A percentile compares a stretch with the other conserved stretches of the same genome.
Conservation (phyloP, 2,329 filamentous ascomycete genomes). For the Trichophyton benhamiae region DNA sequence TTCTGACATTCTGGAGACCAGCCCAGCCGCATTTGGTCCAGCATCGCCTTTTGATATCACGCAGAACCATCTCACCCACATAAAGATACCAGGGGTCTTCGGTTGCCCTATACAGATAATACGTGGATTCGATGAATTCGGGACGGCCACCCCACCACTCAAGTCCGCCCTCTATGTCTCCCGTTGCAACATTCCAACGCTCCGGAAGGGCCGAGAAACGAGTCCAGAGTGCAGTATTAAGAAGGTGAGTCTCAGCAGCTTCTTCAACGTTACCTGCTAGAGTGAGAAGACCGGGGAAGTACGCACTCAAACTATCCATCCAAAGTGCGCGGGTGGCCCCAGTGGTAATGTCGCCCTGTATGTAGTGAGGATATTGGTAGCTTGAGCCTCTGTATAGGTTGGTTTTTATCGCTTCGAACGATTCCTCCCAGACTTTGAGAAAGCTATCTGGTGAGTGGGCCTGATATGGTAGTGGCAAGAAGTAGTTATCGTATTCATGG, state of each 20-base stretch:
- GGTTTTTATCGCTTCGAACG: slow-evolving; percentile 74
- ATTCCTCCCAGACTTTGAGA: slow-evolving; percentile 68
- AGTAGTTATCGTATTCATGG: slow-evolving; percentile 50
- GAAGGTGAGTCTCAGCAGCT: slow-evolving; percentile 75
- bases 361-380: slow-evolving; percentile 80
- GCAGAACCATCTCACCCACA: slow-evolving; percentile 87
- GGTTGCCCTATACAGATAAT: slow-evolving; percentile 88
- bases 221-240: slow-evolving; percentile 90
- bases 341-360: slow-evolving; percentile 77
- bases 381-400: slow-evolving; percentile 70
- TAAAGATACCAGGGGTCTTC: slow-evolving; percentile 93
- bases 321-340: slow-evolving; percentile 82
- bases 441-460: slow-evolving; percentile 67
- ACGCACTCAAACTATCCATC: slow-evolving; percentile 93
- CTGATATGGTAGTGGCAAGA: slow-evolving; percentile 49
- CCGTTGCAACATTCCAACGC: slow-evolving; percentile 77
- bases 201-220: slow-evolving; percentile 89
- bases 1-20: slow-evolving; percentile 68
- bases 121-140: slow-evolving; percentile 94
- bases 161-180: slow-evolving; percentile 71
- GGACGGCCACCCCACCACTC: slow-evolving; percentile 92
- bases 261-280: slow-evolving; percentile 83
- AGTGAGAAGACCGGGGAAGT: slow-evolving; percentile 79
- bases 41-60: slow-evolving; percentile 77
- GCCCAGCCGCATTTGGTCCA: slow-evolving; percentile 90